Evolutionary conservation across 176 grass and related monocot species (phyloP).

Genomic region (Dendrocalamus sinicus): DNA sequence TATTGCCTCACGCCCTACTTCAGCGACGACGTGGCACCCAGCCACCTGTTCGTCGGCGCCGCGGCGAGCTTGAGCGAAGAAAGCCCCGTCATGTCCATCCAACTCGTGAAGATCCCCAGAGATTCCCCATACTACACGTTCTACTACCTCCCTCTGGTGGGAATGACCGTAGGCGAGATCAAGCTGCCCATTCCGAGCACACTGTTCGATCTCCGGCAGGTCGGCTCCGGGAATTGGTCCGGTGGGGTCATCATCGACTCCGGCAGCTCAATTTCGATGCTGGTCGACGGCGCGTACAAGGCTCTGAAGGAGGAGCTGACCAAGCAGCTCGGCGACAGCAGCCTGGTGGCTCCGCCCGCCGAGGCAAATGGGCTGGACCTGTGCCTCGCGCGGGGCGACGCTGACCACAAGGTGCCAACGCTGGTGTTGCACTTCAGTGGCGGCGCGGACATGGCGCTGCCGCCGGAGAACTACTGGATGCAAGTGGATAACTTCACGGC

Average conservation of each 20-base stretch:
- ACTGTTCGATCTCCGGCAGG: constrained; percentile 1
- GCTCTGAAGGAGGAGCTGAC: not conserved
- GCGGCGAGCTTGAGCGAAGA: not conserved
- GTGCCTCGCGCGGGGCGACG: not conserved
- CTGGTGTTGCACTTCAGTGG: constrained; percentile 40
- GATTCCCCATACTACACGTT: not conserved
- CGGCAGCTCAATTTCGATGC: constrained; percentile 2
- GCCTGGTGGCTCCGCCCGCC: constrained; percentile 23
- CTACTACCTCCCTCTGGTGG: constrained; percentile 39
- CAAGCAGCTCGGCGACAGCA: not conserved
- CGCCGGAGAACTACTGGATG: constrained; percentile 29
- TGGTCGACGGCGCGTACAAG: not conserved
- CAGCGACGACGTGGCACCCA: not conserved
- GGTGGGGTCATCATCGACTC: constrained; percentile 35
- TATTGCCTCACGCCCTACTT: constrained; percentile 39
- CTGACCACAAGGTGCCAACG: not conserved
- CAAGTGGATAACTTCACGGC: constrained; percentile 3
- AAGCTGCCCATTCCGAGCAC: constrained; percentile 24
- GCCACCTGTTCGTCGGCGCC: constrained; percentile 35
- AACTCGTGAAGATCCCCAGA: constrained; percentile 36
- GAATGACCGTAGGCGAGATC: constrained; percentile 24
- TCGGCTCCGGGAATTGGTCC: not conserved
- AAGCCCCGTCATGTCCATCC: not conserved
- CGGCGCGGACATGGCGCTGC: constrained; percentile 28
- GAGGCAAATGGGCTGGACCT: not conserved